phyloP scores from a whole-genome alignment of 2,329 filamentous ascomycete species.

The Metarhizium brunneum region DNA sequence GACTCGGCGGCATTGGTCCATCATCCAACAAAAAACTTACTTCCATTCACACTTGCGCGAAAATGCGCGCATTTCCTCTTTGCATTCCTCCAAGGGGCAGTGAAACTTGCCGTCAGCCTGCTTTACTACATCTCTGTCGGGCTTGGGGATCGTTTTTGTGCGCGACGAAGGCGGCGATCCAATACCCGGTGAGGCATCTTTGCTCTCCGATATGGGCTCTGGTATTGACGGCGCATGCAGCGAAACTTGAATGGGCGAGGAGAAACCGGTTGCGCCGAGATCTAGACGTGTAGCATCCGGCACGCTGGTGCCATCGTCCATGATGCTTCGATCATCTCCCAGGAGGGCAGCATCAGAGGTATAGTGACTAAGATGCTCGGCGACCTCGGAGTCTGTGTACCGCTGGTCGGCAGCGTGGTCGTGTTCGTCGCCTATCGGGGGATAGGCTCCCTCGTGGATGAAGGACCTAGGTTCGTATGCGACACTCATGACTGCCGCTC shows the following conservation, averaged over 20 bases:
- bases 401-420: slow-evolving; percentile 31
- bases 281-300: slow-evolving; percentile 31
- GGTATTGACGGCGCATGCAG: slow-evolving; percentile 22
- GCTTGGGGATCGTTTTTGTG: slow-evolving; percentile 48
- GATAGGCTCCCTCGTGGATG: slow-evolving; percentile 38
- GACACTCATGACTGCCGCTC: slow-evolving; percentile 35
- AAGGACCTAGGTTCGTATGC: slow-evolving; percentile 42
- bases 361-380: slow-evolving; percentile 34
- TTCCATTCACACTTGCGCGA: slow-evolving; percentile 87
- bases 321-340: slow-evolving; percentile 18
- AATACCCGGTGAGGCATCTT: slow-evolving; percentile 22
- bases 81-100: slow-evolving; percentile 64
- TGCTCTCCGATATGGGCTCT: slow-evolving; percentile 23
- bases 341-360: slow-evolving; percentile 24
- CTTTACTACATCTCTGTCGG: slow-evolving; percentile 46
- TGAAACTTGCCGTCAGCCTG: slow-evolving; percentile 67
- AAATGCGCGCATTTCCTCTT: slow-evolving; percentile 56
- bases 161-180: slow-evolving; percentile 28
- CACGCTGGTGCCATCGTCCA: slow-evolving; percentile 28
- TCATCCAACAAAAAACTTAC: slow-evolving; percentile 44
- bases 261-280: slow-evolving; percentile 22
- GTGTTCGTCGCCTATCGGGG: slow-evolving; percentile 34
- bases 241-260: slow-evolving; percentile 24
- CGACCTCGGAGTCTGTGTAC: slow-evolving; percentile 33
- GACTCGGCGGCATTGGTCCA: slow-evolving; percentile 7